A percentile compares a stretch with the other conserved stretches of the same genome.
phyloP scores from a whole-genome alignment of 208 protist genomes.

The Crithidia bombi region DNA sequence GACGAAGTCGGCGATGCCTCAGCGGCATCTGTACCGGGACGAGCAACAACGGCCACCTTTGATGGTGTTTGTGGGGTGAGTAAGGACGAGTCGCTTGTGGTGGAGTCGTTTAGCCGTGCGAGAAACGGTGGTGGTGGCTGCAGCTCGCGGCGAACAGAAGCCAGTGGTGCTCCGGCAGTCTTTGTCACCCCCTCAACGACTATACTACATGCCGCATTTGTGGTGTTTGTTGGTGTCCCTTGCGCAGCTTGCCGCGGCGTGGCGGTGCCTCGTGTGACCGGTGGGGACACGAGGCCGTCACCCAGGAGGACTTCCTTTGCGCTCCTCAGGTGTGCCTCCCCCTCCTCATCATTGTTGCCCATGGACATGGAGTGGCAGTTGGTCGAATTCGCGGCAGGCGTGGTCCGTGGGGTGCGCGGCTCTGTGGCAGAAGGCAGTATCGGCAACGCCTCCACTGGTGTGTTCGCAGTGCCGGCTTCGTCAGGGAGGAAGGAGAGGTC shows the following conservation, averaged over 20 bases:
- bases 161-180: no score
- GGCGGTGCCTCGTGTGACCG: constrained; percentile 19
- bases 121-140: constrained; percentile 6
- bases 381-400: neutral
- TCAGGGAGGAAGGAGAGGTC: constrained; percentile 38
- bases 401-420: constrained; percentile 8
- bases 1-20: neutral
- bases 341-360: neutral
- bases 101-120: neutral
- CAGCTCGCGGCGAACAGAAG: neutral
- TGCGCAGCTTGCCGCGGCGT: constrained; percentile 16
- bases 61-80: constrained; percentile 6
- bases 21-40: neutral
- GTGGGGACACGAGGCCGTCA: constrained; percentile 22
- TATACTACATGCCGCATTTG: no score
- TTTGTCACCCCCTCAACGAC: neutral
- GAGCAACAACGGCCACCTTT: neutral
- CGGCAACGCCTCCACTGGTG: constrained; percentile 6
- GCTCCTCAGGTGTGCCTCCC: neutral
- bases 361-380: neutral
- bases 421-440: constrained; percentile 11
- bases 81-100: neutral
- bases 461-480: neutral
- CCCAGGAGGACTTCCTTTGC: constrained; percentile 27
- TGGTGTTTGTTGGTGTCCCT: neutral